A percentile compares a stretch with the other conserved stretches of the same genome.
Conservation (phyloP, 805 yeast species). For the Scheffersomyces ergatensis region DNA sequence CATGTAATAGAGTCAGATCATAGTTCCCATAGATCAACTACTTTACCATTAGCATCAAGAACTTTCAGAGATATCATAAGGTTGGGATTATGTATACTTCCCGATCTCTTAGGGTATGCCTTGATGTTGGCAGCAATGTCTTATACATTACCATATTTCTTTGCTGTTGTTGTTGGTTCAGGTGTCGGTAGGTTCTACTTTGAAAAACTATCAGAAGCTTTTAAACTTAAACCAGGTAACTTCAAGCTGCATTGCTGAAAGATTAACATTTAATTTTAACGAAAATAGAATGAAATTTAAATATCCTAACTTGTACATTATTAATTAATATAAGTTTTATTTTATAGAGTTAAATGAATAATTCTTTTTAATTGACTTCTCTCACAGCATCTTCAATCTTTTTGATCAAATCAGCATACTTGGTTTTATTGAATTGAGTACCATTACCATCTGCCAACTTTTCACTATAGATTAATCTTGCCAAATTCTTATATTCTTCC, state of each 20-base stretch:
- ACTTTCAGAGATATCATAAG: constrained; percentile 55
- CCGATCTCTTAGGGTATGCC: constrained; percentile 67
- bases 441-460: constrained; percentile 39
- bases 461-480: constrained; percentile 51
- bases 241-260: constrained; percentile 1
- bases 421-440: constrained; percentile 34
- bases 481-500: constrained; percentile 49
- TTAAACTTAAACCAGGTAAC: constrained; percentile 14
- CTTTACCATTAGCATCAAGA: constrained; percentile 13
- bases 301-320: too few species aligned
- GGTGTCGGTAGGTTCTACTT: constrained; percentile 70
- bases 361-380: too few species aligned
- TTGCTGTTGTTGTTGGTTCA: constrained; percentile 69
- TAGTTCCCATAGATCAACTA: constrained; percentile 5
- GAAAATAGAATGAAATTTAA: too few species aligned
- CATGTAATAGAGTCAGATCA: constrained; percentile 3
- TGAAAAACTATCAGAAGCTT: constrained; percentile 50
- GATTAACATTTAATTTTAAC: not conserved
- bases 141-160: constrained; percentile 62
- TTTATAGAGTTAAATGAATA: too few species aligned
- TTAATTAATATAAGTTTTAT: too few species aligned
- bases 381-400: constrained; percentile 17
- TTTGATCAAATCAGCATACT: constrained; percentile 32
- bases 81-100: constrained; percentile 51
- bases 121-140: constrained; percentile 81